Conservation (phyloP, 306 rosid genomes). For the Ormosia emarginata region DNA sequence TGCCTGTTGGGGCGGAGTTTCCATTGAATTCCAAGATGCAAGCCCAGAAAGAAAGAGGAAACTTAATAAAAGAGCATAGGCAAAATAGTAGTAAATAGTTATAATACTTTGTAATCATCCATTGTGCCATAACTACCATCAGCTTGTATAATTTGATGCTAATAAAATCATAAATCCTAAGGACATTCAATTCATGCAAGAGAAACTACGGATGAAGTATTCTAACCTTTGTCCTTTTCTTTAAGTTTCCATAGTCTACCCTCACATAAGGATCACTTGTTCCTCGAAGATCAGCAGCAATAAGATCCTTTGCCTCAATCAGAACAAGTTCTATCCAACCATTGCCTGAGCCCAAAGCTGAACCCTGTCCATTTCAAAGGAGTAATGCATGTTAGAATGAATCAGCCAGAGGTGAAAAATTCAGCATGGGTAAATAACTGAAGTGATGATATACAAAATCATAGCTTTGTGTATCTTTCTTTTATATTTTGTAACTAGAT, state of each 20-base stretch:
- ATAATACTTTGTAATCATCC: not conserved
- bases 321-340: slow-evolving; percentile 77
- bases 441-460: not conserved
- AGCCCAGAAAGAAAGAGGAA: no score
- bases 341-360: slow-evolving; percentile 21
- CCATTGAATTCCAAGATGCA: no score
- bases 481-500: not conserved
- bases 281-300: slow-evolving; percentile 76
- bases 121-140: not conserved
- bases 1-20: no score
- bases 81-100: not conserved
- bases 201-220: not conserved
- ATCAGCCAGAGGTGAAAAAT: not conserved
- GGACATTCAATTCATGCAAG: not conserved
- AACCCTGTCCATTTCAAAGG: slow-evolving; percentile 39
- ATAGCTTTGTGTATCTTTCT: not conserved
- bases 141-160: not conserved
- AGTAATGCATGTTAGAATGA: not conserved
- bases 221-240: slow-evolving; percentile 67
- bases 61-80: not conserved
- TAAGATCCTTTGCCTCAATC: slow-evolving; percentile 63
- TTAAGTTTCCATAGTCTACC: slow-evolving; percentile 63
- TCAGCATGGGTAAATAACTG: not conserved
- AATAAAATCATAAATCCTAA: not conserved
- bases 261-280: slow-evolving; percentile 80